phyloP scores from a whole-genome alignment of 164 flowering plant genomes.

The Sextonia rubra region DNA sequence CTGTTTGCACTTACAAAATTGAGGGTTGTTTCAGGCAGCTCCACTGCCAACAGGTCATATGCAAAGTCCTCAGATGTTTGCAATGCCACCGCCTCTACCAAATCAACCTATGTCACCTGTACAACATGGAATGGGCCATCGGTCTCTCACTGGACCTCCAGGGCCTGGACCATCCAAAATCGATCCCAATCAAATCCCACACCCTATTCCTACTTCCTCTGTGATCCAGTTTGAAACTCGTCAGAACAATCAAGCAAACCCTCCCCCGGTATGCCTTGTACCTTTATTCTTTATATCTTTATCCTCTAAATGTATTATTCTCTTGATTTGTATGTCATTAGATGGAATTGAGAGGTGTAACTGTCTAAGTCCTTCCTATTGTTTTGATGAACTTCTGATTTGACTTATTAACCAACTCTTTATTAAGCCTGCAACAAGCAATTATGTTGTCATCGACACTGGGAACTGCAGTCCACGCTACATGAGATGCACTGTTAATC shows the following conservation, averaged over 20 bases:
- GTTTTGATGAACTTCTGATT: background rate
- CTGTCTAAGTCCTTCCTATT: background rate
- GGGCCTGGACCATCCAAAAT: constrained; percentile 64
- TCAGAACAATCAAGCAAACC: constrained; percentile 71
- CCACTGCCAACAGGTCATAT: constrained; percentile 49
- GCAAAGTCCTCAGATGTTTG: constrained; percentile 70
- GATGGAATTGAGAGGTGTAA: background rate
- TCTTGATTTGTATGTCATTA: background rate
- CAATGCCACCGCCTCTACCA: constrained; percentile 56
- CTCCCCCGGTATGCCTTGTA: constrained; percentile 66
- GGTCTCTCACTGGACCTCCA: constrained; percentile 41
- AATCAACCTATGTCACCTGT: constrained; percentile 56
- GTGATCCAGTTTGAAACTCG: constrained; percentile 71
- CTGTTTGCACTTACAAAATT: too few species aligned
- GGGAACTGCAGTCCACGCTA: constrained; percentile 99
- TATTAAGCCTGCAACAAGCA: constrained; percentile 83
- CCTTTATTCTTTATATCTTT: too few species aligned
- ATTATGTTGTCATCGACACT: constrained; percentile 77
- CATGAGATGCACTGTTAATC: constrained; percentile 93
- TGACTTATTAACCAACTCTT: constrained; percentile 8
- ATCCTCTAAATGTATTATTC: background rate
- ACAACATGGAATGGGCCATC: constrained; percentile 57
- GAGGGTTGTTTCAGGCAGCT: constrained; percentile 20
- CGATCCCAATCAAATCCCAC: constrained; percentile 94
- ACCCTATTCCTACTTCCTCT: constrained; percentile 66